Percentiles rank a stretch among this genome's conserved stretches.
phyloP scores from a whole-genome alignment of 495 filamentous ascomycete genomes.

The Halenospora varia region DNA sequence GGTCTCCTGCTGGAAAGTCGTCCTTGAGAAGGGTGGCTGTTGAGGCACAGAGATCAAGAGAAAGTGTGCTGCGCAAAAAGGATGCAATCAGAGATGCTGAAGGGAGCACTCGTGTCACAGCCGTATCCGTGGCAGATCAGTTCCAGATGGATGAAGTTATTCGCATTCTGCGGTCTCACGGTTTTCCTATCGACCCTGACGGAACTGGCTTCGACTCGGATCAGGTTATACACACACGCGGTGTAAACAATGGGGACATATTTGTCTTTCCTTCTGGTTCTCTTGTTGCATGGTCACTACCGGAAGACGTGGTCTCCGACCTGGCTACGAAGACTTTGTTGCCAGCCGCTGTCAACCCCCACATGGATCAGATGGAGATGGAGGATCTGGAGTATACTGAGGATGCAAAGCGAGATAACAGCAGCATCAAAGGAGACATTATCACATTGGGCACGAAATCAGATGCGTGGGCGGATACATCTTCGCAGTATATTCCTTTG shows the following conservation, averaged over 20 bases:
- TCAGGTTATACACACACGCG: conserved; percentile 55
- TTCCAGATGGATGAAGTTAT: conserved; percentile 74
- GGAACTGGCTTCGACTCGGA: conserved; percentile 52
- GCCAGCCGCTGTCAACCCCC: conserved; percentile 71
- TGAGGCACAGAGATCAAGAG: conserved; percentile 55
- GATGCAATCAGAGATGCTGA: conserved; percentile 19
- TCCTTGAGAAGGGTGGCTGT: conserved; percentile 56
- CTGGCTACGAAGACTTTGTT: conserved; percentile 71
- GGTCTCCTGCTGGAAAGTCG: conserved; percentile 47
- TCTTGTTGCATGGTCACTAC: conserved; percentile 86
- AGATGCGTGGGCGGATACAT: conserved; percentile 23
- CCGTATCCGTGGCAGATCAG: conserved; percentile 80
- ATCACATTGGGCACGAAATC: conserved; percentile 80
- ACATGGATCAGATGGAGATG: conserved; percentile 66
- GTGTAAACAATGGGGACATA: conserved; percentile 66
- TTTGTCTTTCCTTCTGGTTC: conserved; percentile 98
- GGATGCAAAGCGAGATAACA: conserved; percentile 69
- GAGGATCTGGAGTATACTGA: conserved; percentile 88
- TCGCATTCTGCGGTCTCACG: conserved; percentile 65
- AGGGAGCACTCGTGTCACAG: conserved; percentile 60
- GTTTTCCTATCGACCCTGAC: conserved; percentile 61
- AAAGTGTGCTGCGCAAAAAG: conserved; percentile 19
- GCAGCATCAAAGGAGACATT: conserved; percentile 80
- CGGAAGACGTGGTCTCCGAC: conserved; percentile 62
- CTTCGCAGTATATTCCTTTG: neutral